Evolutionary conservation across 2,329 filamentous ascomycete species (phyloP).

Genomic region (Colletotrichum sp.): DNA sequence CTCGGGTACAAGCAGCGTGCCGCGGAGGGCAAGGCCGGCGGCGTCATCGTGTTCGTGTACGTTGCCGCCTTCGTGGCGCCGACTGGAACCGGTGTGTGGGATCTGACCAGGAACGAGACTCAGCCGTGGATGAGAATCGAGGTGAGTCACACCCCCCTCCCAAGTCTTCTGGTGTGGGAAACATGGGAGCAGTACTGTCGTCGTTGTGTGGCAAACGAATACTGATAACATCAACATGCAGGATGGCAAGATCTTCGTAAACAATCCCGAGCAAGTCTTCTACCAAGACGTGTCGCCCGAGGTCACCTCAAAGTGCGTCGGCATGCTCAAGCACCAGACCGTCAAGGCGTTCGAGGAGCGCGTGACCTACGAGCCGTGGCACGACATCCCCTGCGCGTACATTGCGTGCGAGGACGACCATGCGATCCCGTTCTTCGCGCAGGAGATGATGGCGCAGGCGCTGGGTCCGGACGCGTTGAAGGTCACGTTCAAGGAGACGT

Average conservation of each 20-base stretch:
- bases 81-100: constrained; percentile 23
- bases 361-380: constrained; percentile 29
- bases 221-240: too few relatives aligned
- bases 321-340: not conserved
- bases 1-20: constrained; percentile 36
- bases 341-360: constrained; percentile 22
- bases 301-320: constrained; percentile 2
- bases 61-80: constrained; percentile 36
- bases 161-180: too few relatives aligned
- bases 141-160: too few relatives aligned
- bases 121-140: constrained; percentile 29
- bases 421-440: constrained; percentile 23
- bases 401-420: constrained; percentile 28
- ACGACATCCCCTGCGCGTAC: constrained; percentile 27
- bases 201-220: too few relatives aligned
- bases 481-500: not conserved
- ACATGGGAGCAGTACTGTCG: too few relatives aligned
- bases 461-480: not conserved
- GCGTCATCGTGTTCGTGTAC: constrained; percentile 41
- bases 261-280: constrained; percentile 16
- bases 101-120: constrained; percentile 18
- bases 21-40: constrained; percentile 35
- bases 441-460: constrained; percentile 21
- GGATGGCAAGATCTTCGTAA: not conserved
- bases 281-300: constrained; percentile 26